Evolutionary conservation across 768 basidiomycete species (phyloP).

Genomic region (Agrocybe chaxingu): DNA sequence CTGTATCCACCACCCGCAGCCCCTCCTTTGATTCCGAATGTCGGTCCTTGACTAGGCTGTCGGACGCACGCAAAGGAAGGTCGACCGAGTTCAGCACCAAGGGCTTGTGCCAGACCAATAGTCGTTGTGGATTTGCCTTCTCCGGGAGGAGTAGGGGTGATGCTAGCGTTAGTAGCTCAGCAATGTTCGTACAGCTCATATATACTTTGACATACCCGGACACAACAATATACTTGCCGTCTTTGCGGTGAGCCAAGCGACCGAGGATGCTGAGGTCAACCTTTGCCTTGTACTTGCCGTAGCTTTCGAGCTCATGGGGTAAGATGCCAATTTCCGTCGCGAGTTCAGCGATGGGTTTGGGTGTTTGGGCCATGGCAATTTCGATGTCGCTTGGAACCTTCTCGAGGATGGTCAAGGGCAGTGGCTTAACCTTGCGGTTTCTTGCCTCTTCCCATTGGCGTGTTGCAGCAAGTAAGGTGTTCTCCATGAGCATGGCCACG

Average conservation of each 20-base stretch:
- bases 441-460: conserved; percentile 72
- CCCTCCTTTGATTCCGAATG: conserved; percentile 98
- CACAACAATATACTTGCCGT: conserved; percentile 96
- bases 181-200: background rate
- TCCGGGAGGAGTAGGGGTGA: conserved; percentile 94
- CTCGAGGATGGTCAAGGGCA: conserved; percentile 73
- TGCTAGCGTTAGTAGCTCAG: conserved; percentile 41
- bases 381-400: conserved; percentile 97
- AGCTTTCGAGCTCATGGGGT: conserved; percentile 85
- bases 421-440: conserved; percentile 68
- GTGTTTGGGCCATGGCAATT: conserved; percentile 91
- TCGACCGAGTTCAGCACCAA: conserved; percentile 91
- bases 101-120: conserved; percentile 92
- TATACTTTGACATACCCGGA: conserved; percentile 58
- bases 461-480: conserved; percentile 83
- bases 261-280: conserved; percentile 88
- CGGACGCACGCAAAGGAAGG: conserved; percentile 95
- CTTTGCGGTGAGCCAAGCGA: conserved; percentile 76
- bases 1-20: conserved; percentile 98
- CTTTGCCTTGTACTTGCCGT: conserved; percentile 97
- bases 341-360: conserved; percentile 82
- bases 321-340: conserved; percentile 87
- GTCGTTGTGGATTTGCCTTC: conserved; percentile 99
- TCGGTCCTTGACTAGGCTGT: conserved; percentile 97
- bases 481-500: conserved; percentile 96